Conservation (phyloP, 164 flowering plant species). For the Kalanchoe fedtschenkoi region DNA sequence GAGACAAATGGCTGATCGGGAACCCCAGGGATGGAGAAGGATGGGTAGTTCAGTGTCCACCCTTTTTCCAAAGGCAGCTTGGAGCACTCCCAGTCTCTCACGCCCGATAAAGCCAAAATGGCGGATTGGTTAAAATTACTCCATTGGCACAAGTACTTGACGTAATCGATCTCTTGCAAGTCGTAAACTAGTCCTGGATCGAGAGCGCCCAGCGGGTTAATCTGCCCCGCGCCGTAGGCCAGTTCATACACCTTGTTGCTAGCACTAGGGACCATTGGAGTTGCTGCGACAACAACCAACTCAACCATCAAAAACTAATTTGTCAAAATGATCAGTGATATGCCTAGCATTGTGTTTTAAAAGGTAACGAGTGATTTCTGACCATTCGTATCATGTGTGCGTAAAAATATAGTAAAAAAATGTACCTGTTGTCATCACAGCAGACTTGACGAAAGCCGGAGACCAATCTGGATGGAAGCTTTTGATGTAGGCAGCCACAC, state of each 20-base stretch:
- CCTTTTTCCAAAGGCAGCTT: too few relatives aligned
- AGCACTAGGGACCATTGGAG: not conserved
- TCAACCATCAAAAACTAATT: too few relatives aligned
- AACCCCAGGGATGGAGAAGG: not conserved
- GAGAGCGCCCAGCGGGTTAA: not conserved
- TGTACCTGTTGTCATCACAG: not conserved
- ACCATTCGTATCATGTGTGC: too few relatives aligned
- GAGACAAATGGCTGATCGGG: not conserved
- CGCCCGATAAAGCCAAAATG: too few relatives aligned
- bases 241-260: not conserved
- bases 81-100: not conserved
- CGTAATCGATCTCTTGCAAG: not conserved
- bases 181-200: constrained; percentile 1
- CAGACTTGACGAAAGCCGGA: not conserved
- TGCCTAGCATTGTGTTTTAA: too few relatives aligned
- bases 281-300: not conserved
- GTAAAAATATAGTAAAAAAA: not conserved
- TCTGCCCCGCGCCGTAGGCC: not conserved
- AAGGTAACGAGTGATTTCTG: too few relatives aligned
- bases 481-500: not conserved
- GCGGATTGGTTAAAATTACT: not conserved
- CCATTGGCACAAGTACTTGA: not conserved
- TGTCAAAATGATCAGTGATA: too few relatives aligned
- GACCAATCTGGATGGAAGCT: not conserved
- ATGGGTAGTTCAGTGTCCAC: too few relatives aligned